These are phyloP conservation scores for Yarrowia sp. DNA, from an alignment of 805 yeast genomes.

Conservation along the genomic window DNA sequence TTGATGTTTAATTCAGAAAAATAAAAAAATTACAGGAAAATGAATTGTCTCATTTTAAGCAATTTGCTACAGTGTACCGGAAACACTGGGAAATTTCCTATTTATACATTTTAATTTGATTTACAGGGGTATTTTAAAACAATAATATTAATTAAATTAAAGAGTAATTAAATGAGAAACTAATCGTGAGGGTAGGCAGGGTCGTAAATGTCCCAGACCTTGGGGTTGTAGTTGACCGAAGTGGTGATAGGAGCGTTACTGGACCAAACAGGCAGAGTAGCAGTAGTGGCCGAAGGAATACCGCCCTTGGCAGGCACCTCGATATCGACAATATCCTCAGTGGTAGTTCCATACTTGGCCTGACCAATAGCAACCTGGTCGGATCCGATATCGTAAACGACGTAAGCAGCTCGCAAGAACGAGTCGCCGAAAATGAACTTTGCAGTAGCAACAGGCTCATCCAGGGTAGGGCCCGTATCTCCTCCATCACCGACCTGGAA, in stretches of 20 bases:
- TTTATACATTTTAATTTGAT: too few relatives aligned
- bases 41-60: too few relatives aligned
- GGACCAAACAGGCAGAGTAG: background rate
- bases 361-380: slow-evolving; percentile 56
- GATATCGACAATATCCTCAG: background rate
- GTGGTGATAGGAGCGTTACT: background rate
- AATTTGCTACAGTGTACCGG: too few relatives aligned
- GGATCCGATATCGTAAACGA: slow-evolving; percentile 62
- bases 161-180: too few relatives aligned
- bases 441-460: slow-evolving; percentile 51
- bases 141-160: too few relatives aligned
- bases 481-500: background rate
- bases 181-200: too few relatives aligned
- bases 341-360: slow-evolving; percentile 35
- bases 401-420: slow-evolving; percentile 60
- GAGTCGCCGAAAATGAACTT: slow-evolving; percentile 52
- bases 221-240: background rate
- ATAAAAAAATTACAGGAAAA: too few relatives aligned
- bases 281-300: background rate
- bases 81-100: too few relatives aligned
- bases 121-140: too few relatives aligned
- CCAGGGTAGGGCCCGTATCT: slow-evolving; percentile 34
- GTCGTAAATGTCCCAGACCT: background rate
- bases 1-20: too few relatives aligned
- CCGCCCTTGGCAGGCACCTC: background rate